Base-by-base conservation (phyloP, 768 basidiomycete genomes). In the Suillus americanus region DNA sequence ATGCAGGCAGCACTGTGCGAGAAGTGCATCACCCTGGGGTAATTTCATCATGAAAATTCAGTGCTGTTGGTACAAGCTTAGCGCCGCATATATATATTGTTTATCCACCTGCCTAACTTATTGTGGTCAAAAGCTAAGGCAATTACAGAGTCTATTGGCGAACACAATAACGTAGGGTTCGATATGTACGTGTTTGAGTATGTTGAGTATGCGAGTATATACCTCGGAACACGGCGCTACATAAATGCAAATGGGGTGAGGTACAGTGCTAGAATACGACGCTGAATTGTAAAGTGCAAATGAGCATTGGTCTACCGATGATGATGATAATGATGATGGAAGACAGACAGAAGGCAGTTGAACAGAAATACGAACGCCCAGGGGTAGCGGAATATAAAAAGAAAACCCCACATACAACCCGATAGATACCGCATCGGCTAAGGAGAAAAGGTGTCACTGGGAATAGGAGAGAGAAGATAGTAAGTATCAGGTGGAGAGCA, bases 401-500 rank as follows among this genome's bases (percentile, higher is more conserved):
- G 35, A 50, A 57, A 60, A 41, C 25, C 25, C 38, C 62, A 61
- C 33, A 61, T 55, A 55, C 35, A 66, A 50, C 33, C 8, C 59
- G 59, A 61, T 35, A 35, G 33, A 61, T 61, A 65, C 30, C 43
- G 38, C 33, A 54, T 53, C 41, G 56, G 40, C 20, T 43, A 35
- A 45, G 16, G 20, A 33, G 33, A 64, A 40, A 63, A 41, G 45
- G 45, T 60, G 43, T 38, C 48, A 48, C 54, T 37, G 50, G 37
- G 9, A 2, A 23, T 37, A 62, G 23, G 40, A 55, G 54, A 35
- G 38, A 25, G 20, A 35, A 35, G 40, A 38, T 9, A 35, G 51
- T 61, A 35, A 35, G 51, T 61, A 38, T 79, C 73, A 94, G 3
- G 90, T 88, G 50, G 92, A 94, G 59, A 93, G 79, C 85, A 87